A percentile compares a stretch with the other conserved stretches of the same genome.
Evolutionary conservation across 2,329 filamentous ascomycete genomes (phyloP).

Genomic region (Plenodomus tracheiphilus): DNA sequence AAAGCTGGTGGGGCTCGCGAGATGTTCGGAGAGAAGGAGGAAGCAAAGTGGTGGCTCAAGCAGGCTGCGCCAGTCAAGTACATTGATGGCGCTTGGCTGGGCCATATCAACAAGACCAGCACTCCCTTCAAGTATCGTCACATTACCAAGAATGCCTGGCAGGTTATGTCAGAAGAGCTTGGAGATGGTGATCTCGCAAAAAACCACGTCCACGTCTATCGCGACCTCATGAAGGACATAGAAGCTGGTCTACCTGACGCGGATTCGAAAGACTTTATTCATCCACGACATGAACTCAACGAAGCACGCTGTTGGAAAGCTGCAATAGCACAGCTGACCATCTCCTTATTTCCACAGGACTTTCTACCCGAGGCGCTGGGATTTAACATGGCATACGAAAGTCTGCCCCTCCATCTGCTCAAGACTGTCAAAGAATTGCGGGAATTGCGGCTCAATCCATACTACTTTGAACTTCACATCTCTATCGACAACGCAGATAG

Average conservation of each 20-base stretch:
- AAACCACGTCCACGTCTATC: conserved; percentile 50
- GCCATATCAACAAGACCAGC: conserved; percentile 50
- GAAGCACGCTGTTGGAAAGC: conserved; percentile 47
- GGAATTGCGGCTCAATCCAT: conserved; percentile 49
- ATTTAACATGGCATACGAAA: conserved; percentile 57
- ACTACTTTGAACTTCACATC: conserved; percentile 57
- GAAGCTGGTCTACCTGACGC: conserved; percentile 38
- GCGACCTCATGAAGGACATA: conserved; percentile 38
- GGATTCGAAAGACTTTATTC: conserved; percentile 34
- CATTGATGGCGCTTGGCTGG: conserved; percentile 56
- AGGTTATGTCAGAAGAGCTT: conserved; percentile 55
- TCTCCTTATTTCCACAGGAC: conserved; percentile 54
- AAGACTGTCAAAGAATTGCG: conserved; percentile 49
- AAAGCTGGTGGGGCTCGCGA: conserved; percentile 41
- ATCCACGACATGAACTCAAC: conserved; percentile 26
- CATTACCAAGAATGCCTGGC: conserved; percentile 52
- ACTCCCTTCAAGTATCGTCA: conserved; percentile 48
- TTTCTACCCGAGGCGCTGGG: conserved; percentile 57
- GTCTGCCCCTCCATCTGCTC: conserved; percentile 46
- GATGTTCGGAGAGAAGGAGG: conserved; percentile 40
- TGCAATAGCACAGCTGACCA: conserved; percentile 50
- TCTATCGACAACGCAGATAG: conserved; percentile 56
- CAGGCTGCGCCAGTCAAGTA: conserved; percentile 51
- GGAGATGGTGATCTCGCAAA: conserved; percentile 54
- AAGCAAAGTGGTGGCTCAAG: conserved; percentile 48